Percentiles rank a stretch among this genome's conserved stretches.
Evolutionary conservation across 495 filamentous ascomycete species (phyloP).

Genomic region (Podospora comata): DNA sequence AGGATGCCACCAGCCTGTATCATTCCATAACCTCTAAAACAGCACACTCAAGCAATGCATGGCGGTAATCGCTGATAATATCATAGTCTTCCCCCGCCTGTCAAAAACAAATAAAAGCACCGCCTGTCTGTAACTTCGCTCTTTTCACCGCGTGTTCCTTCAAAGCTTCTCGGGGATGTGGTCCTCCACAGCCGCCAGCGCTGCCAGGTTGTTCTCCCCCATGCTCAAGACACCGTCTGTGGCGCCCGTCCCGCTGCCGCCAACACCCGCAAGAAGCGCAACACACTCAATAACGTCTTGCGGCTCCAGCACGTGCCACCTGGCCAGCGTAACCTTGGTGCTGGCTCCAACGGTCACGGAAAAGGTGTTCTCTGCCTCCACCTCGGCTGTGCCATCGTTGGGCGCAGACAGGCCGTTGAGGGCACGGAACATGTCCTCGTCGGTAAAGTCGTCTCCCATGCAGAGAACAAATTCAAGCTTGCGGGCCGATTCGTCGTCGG

Average conservation of each 20-base stretch:
- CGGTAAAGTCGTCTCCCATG: constrained; percentile 90
- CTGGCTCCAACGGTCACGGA: constrained; percentile 83
- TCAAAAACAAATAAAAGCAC: neutral
- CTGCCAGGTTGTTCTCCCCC: constrained; percentile 47
- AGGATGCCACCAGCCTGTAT: neutral
- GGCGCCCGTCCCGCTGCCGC: constrained; percentile 42
- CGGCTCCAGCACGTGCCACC: constrained; percentile 83
- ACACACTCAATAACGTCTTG: constrained; percentile 79
- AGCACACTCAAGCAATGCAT: neutral
- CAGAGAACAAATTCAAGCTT: constrained; percentile 81
- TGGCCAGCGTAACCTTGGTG: constrained; percentile 80
- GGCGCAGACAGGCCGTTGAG: constrained; percentile 51
- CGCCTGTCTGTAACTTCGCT: too few species aligned
- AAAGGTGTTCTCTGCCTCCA: constrained; percentile 63
- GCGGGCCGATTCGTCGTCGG: constrained; percentile 25
- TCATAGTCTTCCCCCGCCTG: neutral
- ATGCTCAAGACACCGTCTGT: constrained; percentile 33
- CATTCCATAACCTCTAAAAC: neutral
- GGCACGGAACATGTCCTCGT: constrained; percentile 83
- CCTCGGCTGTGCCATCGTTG: constrained; percentile 43
- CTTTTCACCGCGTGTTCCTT: neutral
- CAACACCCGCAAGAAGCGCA: constrained; percentile 60
- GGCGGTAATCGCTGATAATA: neutral
- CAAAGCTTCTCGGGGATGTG: constrained; percentile 29
- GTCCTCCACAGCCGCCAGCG: constrained; percentile 44